Evolutionary conservation across 2,329 filamentous ascomycete genomes (phyloP), one percentile per base, ranked within the genome.

Genomic region (Cordyceps cateniannulata): DNA sequence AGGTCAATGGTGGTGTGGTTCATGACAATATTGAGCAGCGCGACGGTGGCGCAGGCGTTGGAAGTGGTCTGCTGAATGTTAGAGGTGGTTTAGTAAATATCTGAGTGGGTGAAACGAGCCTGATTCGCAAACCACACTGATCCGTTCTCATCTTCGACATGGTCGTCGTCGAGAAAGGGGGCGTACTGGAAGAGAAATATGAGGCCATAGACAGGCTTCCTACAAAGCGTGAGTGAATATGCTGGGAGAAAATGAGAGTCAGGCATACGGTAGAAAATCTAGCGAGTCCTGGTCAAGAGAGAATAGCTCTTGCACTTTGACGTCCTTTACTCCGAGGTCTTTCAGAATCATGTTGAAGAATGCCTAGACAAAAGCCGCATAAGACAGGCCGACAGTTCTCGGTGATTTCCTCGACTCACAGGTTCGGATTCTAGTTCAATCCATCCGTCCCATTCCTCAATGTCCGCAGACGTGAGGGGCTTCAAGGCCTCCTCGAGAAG

Each of bases 91-190:
- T 68, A 63, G 42, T 7, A 51, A 56, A 5, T 4, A 3, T 16
- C 4, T 24, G n/a, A 27, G 8, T 10, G 1, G 16, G n/a, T 5
- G 8, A 1, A 38, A 49, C 32, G 22, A 70, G 90, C 88, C 76
- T 96, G 93, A 69, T 97, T 97, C 29, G 93, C 92, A 72, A 97
- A 98, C 93, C 95, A 99, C 20, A 98, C 78, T 32, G 85, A 77
- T 3, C 84, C 76, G 49, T 76, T 77, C 63, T 82, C 78, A 60
- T 79, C 68, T 77, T 83, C 68, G 76, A 83, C 66, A 72, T 85
- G 80, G n/a, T 81, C 79, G 35, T 83, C 73, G 56, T 77, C 71
- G 42, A 77, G 76, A 6, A 79, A 74, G 4, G 79, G 82, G 32
- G 83, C 80, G 66, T 83, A 96, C 62, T 88, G 84, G 68, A 91